A percentile compares a stretch with the other conserved stretches of the same genome.
Conservation (phyloP, 73 alveolate species). For the Paramecium caudatum region DNA sequence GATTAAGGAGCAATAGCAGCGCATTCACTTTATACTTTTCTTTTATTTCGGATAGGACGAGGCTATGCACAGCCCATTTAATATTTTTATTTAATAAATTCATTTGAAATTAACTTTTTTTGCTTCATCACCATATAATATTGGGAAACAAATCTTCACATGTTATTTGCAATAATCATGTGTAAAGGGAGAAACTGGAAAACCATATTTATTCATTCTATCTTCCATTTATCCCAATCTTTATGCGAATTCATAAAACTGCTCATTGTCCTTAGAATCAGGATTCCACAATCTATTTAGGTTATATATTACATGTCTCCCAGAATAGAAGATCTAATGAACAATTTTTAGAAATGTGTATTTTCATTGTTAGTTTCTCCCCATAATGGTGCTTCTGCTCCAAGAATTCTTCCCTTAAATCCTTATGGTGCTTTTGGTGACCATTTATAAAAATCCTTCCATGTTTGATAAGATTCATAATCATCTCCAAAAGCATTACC, state of each 20-base stretch:
- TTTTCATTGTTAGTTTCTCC: slow-evolving; percentile 74
- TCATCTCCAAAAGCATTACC: slow-evolving; percentile 73
- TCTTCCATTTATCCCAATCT: slow-evolving; percentile 59
- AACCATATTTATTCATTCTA: slow-evolving; percentile 47
- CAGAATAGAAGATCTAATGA: slow-evolving; percentile 56
- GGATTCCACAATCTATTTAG: slow-evolving; percentile 72
- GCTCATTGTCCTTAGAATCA: neutral
- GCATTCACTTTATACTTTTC: slow-evolving; percentile 1
- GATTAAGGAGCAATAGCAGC: neutral
- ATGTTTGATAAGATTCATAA: slow-evolving; percentile 43
- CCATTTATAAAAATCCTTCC: slow-evolving; percentile 72
- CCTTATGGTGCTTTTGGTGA: slow-evolving; percentile 60
- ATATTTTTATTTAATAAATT: neutral
- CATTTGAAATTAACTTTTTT: neutral
- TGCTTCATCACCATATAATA: neutral
- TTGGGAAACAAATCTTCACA: slow-evolving; percentile 40
- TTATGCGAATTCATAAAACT: slow-evolving; percentile 12
- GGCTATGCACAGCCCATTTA: neutral
- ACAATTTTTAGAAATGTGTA: slow-evolving; percentile 63
- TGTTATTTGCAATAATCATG: slow-evolving; percentile 42
- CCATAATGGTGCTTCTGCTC: slow-evolving; percentile 74
- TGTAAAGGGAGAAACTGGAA: slow-evolving; percentile 52
- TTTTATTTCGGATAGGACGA: neutral
- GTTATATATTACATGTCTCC: slow-evolving; percentile 50
- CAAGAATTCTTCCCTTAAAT: slow-evolving; percentile 66